These are phyloP conservation scores for Fusarium floridanum DNA, from an alignment of 2,329 filamentous ascomycete species.

Conservation along the genomic window DNA sequence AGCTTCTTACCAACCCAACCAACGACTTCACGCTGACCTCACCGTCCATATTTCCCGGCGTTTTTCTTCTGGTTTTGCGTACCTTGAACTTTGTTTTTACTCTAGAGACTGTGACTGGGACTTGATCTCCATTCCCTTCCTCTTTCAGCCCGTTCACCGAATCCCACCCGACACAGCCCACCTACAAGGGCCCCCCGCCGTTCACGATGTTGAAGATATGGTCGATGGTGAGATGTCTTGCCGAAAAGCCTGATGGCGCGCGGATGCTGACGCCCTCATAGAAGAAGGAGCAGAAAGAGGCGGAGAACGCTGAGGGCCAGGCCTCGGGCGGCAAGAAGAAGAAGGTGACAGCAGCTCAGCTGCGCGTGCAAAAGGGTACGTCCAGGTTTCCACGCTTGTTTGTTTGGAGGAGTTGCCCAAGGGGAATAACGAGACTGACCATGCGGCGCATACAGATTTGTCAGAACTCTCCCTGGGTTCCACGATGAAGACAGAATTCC, in stretches of 20 bases:
- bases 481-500: slow-evolving; percentile 86
- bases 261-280: slow-evolving; percentile 57
- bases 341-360: slow-evolving; percentile 96
- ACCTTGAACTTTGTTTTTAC: neutral
- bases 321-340: slow-evolving; percentile 88
- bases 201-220: slow-evolving; percentile 97
- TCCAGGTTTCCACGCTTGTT: slow-evolving; percentile 1
- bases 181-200: slow-evolving; percentile 34
- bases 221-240: slow-evolving; percentile 81
- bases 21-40: slow-evolving; percentile 16
- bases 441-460: slow-evolving; percentile 68
- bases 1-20: slow-evolving; percentile 9
- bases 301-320: slow-evolving; percentile 82
- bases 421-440: slow-evolving; percentile 21
- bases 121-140: neutral
- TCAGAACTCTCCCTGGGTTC: slow-evolving; percentile 82
- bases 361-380: slow-evolving; percentile 94
- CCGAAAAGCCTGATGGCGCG: neutral
- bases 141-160: slow-evolving; percentile 1
- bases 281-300: slow-evolving; percentile 98
- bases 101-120: neutral
- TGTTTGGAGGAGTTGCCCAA: neutral
- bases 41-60: neutral
- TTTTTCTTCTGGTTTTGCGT: neutral
- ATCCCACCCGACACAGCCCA: slow-evolving; percentile 39